These are phyloP conservation scores for Pythium monospermum DNA, from an alignment of 352 stramenopile genomes.

Conservation along the genomic window DNA sequence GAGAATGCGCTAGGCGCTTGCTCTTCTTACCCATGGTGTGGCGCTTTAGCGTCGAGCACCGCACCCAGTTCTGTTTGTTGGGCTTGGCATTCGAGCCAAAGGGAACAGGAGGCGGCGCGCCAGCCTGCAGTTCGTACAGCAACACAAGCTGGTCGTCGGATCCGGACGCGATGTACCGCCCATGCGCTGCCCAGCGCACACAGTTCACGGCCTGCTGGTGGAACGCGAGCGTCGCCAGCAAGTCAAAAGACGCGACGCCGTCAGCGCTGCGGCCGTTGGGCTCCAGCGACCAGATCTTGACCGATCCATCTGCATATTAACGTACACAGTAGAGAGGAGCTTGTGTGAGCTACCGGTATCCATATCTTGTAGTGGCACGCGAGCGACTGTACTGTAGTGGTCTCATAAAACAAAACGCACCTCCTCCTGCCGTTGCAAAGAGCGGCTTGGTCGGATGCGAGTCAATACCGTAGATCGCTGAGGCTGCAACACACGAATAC, in stretches of 20 bases:
- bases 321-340: background rate
- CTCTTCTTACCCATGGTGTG: conserved; percentile 83
- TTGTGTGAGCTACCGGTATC: no score
- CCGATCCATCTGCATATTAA: conserved; percentile 47
- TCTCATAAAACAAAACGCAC: conserved; percentile 10
- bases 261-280: conserved; percentile 21
- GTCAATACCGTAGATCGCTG: conserved; percentile 83
- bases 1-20: no score
- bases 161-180: conserved; percentile 74
- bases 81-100: conserved; percentile 74
- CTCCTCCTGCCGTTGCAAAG: conserved; percentile 75
- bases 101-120: conserved; percentile 52
- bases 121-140: conserved; percentile 75
- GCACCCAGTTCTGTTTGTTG: conserved; percentile 85
- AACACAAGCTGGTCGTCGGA: conserved; percentile 81
- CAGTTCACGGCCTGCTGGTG: conserved; percentile 86
- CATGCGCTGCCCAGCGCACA: conserved; percentile 75
- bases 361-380: no score
- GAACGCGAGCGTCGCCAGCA: conserved; percentile 73
- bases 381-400: background rate
- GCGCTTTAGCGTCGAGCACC: conserved; percentile 73
- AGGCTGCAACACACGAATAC: conserved; percentile 34
- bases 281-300: conserved; percentile 82
- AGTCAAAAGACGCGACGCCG: conserved; percentile 64
- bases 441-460: conserved; percentile 66